These are phyloP conservation scores for Ceriops zippeliana DNA, from an alignment of 345 rosid genomes.

Conservation along the genomic window DNA sequence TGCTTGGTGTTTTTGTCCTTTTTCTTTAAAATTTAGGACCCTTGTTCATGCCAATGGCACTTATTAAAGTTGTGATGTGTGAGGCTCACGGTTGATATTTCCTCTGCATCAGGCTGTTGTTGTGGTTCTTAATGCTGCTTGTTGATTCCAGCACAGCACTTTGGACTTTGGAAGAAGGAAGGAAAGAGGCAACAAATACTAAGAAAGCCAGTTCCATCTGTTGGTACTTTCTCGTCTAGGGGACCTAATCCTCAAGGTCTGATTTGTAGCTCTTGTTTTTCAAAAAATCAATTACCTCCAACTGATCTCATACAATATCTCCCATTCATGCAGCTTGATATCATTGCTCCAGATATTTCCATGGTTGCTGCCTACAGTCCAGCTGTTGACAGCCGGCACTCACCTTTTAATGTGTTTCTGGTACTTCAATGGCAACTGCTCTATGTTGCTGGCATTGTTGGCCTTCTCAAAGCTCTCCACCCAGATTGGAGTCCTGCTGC, in stretches of 20 bases:
- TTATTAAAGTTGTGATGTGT: too few species aligned
- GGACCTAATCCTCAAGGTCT: slow-evolving; percentile 47
- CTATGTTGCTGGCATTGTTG: slow-evolving; percentile 46
- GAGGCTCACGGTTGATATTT: neutral
- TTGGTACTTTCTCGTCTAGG: slow-evolving; percentile 36
- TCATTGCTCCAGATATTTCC: slow-evolving; percentile 51
- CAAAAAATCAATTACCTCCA: too few species aligned
- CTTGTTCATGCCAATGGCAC: too few species aligned
- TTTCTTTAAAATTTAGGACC: too few species aligned
- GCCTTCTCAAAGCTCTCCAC: slow-evolving; percentile 43
- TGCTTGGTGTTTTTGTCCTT: too few species aligned
- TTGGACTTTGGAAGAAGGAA: slow-evolving; percentile 75
- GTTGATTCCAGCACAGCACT: slow-evolving; percentile 80
- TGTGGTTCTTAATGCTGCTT: slow-evolving; percentile 85
- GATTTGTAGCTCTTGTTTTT: neutral
- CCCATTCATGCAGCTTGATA: slow-evolving; percentile 38
- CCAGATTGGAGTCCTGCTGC: slow-evolving; percentile 52
- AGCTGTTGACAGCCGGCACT: slow-evolving; percentile 29
- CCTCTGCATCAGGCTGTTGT: slow-evolving; percentile 74
- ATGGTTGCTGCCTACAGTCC: slow-evolving; percentile 40
- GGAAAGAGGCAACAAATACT: slow-evolving; percentile 50
- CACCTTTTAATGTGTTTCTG: slow-evolving; percentile 31
- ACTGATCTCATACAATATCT: neutral
- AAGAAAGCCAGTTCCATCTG: slow-evolving; percentile 20
- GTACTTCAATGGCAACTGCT: slow-evolving; percentile 59